Evolutionary conservation across 192 early-diverging fungal species (phyloP).

Genomic region (Lobosporangium transversale): DNA sequence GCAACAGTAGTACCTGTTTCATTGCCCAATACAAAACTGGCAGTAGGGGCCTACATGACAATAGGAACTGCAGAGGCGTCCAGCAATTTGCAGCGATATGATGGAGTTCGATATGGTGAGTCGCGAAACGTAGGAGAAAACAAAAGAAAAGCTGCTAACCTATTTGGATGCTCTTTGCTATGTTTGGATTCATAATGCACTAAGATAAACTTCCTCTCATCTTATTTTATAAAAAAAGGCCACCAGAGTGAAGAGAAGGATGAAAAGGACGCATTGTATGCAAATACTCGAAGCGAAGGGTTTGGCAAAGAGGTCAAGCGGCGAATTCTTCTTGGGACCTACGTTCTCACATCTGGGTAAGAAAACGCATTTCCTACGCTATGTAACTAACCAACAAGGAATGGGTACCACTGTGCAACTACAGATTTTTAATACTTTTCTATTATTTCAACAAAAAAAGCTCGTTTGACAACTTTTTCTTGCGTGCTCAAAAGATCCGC

Average conservation of each 20-base stretch:
- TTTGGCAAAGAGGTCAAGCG: slow-evolving; percentile 86
- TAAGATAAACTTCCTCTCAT: no score
- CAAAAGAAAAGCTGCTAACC: no score
- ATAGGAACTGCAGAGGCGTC: slow-evolving; percentile 91
- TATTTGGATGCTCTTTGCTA: no score
- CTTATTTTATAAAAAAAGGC: slow-evolving; percentile 33
- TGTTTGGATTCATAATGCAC: no score
- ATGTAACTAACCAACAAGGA: no score
- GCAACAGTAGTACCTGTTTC: slow-evolving; percentile 77
- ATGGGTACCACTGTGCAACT: no score
- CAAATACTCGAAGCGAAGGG: slow-evolving; percentile 70
- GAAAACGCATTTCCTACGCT: no score
- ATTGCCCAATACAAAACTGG: slow-evolving; percentile 72
- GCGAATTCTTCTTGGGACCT: slow-evolving; percentile 89
- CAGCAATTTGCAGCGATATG: slow-evolving; percentile 89
- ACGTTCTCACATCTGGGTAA: slow-evolving; percentile 82
- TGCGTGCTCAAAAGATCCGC: slow-evolving; percentile 85
- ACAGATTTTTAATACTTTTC: not conserved
- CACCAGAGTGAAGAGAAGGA: slow-evolving; percentile 27
- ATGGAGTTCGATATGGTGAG: slow-evolving; percentile 87
- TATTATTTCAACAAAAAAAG: slow-evolving; percentile 45
- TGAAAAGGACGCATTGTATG: slow-evolving; percentile 58
- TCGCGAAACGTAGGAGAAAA: not conserved
- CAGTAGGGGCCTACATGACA: slow-evolving; percentile 89
- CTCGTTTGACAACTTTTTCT: slow-evolving; percentile 76